A percentile compares a stretch with the other conserved stretches of the same genome.
Conservation (phyloP, 139 green algal species). For the Astrephomene gubernaculifera region DNA sequence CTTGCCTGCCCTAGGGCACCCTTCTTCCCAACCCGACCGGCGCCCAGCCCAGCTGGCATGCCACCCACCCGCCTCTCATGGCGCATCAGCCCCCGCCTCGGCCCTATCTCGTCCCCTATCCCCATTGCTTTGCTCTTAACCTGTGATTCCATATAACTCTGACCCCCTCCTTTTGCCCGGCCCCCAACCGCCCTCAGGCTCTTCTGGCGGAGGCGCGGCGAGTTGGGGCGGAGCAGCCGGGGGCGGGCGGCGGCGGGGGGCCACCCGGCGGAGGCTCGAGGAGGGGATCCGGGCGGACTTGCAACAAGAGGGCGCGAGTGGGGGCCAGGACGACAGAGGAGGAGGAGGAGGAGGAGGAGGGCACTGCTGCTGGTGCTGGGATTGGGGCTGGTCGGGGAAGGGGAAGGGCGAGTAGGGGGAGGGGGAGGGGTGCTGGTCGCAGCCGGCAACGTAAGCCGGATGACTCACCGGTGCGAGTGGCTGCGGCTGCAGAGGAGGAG, state of each 20-base stretch:
- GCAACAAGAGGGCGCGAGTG: not conserved
- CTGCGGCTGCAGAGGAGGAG: slow-evolving; percentile 10
- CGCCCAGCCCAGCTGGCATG: too few relatives aligned
- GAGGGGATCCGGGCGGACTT: too few relatives aligned
- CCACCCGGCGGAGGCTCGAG: not conserved
- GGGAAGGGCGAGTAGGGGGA: not conserved
- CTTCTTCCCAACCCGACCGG: too few relatives aligned
- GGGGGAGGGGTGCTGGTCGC: not conserved
- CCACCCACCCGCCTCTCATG: too few relatives aligned
- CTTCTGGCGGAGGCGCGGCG: slow-evolving; percentile 59
- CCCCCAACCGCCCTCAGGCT: not conserved
- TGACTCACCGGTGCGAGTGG: slow-evolving; percentile 4
- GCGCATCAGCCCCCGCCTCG: too few relatives aligned
- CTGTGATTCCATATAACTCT: too few relatives aligned
- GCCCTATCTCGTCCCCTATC: too few relatives aligned
- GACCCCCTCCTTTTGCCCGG: too few relatives aligned
- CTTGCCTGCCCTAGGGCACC: too few relatives aligned
- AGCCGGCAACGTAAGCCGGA: slow-evolving; percentile 25
- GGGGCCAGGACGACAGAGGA: too few relatives aligned
- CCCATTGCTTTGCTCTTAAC: too few relatives aligned
- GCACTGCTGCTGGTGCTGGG: not conserved
- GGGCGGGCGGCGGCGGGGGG: not conserved
- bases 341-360: not conserved
- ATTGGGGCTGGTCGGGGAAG: not conserved
- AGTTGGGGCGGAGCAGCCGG: slow-evolving; percentile 45